Conservation (phyloP, 2,329 filamentous ascomycete genomes). For the Aureobasidium sp. region DNA sequence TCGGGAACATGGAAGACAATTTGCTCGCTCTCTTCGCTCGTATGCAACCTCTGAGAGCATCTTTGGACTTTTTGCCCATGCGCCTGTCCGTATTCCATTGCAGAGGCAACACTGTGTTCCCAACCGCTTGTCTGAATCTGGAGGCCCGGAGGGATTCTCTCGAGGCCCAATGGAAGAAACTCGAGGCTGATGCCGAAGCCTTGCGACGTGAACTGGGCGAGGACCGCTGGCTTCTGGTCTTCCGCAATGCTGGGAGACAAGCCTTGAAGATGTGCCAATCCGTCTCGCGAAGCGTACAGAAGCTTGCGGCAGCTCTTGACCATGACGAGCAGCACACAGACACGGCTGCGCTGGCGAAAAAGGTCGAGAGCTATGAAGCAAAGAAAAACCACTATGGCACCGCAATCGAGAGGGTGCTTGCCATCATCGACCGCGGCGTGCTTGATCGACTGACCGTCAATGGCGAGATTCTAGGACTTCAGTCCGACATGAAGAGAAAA, state of each 20-base stretch:
- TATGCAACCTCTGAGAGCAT: conserved; percentile 89
- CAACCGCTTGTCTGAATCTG: conserved; percentile 82
- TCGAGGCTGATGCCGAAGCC: conserved; percentile 84
- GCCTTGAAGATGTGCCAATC: conserved; percentile 96
- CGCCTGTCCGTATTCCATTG: conserved; percentile 76
- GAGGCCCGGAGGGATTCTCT: conserved; percentile 64
- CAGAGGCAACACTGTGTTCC: conserved; percentile 69
- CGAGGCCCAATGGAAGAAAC: conserved; percentile 76
- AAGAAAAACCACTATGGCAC: conserved; percentile 93
- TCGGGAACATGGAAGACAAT: conserved; percentile 71
- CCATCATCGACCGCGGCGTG: conserved; percentile 92
- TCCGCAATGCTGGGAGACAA: conserved; percentile 82
- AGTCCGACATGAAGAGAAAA: conserved; percentile 75
- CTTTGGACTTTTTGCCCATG: conserved; percentile 93
- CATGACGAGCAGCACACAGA: conserved; percentile 64
- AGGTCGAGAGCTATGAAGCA: conserved; percentile 85
- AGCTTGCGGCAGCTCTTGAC: conserved; percentile 73
- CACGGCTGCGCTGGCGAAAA: conserved; percentile 62
- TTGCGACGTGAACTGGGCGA: conserved; percentile 85
- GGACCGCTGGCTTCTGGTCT: conserved; percentile 92
- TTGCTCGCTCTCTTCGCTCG: conserved; percentile 84
- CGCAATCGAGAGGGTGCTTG: conserved; percentile 81
- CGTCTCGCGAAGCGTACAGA: conserved; percentile 75
- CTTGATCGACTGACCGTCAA: conserved; percentile 93
- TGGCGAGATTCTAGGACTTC: conserved; percentile 80